Conservation (phyloP, 176 grass and related monocot genomes). For the Canna indica region DNA sequence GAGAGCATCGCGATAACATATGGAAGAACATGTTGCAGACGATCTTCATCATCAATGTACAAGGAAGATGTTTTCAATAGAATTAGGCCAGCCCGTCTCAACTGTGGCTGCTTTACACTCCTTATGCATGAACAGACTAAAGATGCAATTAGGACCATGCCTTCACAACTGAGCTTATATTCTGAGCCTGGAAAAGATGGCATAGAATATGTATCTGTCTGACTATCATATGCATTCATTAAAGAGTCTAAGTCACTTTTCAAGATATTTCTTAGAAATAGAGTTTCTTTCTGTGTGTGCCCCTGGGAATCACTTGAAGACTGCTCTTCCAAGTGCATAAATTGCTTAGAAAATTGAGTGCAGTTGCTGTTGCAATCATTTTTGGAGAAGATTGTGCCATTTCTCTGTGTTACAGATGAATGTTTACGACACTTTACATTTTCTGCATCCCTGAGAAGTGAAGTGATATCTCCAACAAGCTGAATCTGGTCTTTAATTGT, state of each 20-base stretch:
- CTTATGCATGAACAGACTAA: conserved; percentile 90
- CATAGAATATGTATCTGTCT: conserved; percentile 59
- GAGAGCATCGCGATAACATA: conserved; percentile 97
- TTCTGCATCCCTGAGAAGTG: conserved; percentile 42
- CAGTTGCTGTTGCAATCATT: conserved; percentile 23
- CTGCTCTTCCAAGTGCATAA: conserved; percentile 19
- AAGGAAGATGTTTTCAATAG: conserved; percentile 55
- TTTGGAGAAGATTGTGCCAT: conserved; percentile 16
- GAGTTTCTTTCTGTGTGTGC: conserved; percentile 22
- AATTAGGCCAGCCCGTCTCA: conserved; percentile 78
- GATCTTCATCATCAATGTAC: conserved; percentile 94
- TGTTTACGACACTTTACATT: neutral
- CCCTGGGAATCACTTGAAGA: conserved; percentile 24
- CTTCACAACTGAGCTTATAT: conserved; percentile 58
- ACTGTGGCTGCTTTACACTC: conserved; percentile 84
- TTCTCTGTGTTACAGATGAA: conserved; percentile 15
- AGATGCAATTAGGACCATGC: conserved; percentile 92
- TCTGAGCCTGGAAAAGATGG: conserved; percentile 43
- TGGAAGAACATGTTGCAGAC: conserved; percentile 81
- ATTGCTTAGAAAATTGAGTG: conserved; percentile 22
- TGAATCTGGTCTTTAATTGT: conserved; percentile 35
- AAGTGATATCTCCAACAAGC: conserved; percentile 71
- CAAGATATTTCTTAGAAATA: conserved; percentile 51
- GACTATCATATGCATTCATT: conserved; percentile 62
- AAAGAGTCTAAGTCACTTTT: conserved; percentile 62